Conservation (phyloP, 148 eudicot genomes). For the Chenopodium formosanum region DNA sequence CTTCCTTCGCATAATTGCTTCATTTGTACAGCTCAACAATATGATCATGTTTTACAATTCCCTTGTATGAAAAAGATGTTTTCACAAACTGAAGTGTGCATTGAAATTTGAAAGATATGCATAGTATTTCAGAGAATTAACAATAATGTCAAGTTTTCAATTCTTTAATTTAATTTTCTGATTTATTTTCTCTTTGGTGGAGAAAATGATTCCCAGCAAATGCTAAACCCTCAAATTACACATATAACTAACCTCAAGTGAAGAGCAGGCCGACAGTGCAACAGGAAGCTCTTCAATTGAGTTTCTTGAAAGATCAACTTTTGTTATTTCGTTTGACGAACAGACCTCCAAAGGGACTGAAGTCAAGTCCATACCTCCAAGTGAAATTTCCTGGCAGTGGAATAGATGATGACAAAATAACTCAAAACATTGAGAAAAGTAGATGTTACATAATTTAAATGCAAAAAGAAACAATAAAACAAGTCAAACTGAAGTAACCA, state of each 20-base stretch:
- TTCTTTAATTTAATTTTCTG: neutral
- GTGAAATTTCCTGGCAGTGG: constrained; percentile 69
- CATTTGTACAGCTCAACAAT: constrained; percentile 5
- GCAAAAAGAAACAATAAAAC: neutral
- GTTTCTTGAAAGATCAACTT: constrained; percentile 80
- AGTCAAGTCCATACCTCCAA: constrained; percentile 61
- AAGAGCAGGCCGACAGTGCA: constrained; percentile 66
- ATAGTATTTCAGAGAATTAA: neutral
- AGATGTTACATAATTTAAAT: neutral
- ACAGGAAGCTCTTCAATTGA: constrained; percentile 73
- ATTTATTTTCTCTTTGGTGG: neutral
- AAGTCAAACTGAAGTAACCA: neutral
- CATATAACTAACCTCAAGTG: constrained; percentile 64
- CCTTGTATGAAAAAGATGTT: neutral
- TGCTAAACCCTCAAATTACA: neutral
- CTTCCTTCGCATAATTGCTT: neutral
- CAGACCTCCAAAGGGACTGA: constrained; percentile 72
- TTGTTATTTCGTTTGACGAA: constrained; percentile 67
- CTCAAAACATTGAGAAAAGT: neutral
- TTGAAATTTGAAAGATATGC: neutral
- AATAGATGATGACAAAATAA: constrained; percentile 6
- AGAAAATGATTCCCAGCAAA: neutral
- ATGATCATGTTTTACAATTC: neutral
- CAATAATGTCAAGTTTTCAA: neutral
- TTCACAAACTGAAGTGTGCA: neutral